Conservation (phyloP, 116 monocot genomes). For the Papilionanthe hybrid region DNA sequence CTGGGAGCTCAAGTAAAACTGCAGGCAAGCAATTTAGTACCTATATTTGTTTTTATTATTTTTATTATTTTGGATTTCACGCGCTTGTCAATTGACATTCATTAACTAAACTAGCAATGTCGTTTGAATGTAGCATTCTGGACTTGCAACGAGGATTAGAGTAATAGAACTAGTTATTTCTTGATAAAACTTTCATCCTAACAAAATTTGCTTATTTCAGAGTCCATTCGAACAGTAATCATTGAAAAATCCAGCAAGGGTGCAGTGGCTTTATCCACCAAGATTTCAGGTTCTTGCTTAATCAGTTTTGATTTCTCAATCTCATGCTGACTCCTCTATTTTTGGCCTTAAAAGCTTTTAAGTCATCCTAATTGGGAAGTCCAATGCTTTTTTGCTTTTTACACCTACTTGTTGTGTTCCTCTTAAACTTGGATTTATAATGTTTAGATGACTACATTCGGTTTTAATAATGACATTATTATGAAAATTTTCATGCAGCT, state of each 20-base stretch:
- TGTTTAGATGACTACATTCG: not conserved
- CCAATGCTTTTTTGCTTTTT: too few species aligned
- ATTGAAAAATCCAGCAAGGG: conserved; percentile 27
- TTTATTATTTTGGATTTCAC: not conserved
- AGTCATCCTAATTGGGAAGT: too few species aligned
- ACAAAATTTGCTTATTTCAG: not conserved
- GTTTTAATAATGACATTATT: not conserved
- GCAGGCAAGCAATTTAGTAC: conserved; percentile 19
- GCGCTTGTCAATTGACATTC: not conserved
- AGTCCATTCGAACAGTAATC: conserved; percentile 6
- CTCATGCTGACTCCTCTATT: not conserved
- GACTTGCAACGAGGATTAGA: not conserved
- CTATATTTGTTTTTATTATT: too few species aligned
- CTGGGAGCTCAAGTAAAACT: conserved; percentile 29
- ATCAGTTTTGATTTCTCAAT: not conserved
- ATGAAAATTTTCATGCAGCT: conserved; percentile 43
- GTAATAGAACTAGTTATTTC: not conserved
- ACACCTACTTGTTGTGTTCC: too few species aligned
- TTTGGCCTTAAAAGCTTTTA: too few species aligned
- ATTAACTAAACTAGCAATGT: not conserved
- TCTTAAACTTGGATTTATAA: not conserved
- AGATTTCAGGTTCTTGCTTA: conserved; percentile 30
- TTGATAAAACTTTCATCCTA: too few species aligned
- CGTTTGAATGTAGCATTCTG: not conserved
- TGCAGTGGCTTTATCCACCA: conserved; percentile 52